phyloP scores from a whole-genome alignment of 2,329 filamentous ascomycete species.

The Talaromyces sp. region DNA sequence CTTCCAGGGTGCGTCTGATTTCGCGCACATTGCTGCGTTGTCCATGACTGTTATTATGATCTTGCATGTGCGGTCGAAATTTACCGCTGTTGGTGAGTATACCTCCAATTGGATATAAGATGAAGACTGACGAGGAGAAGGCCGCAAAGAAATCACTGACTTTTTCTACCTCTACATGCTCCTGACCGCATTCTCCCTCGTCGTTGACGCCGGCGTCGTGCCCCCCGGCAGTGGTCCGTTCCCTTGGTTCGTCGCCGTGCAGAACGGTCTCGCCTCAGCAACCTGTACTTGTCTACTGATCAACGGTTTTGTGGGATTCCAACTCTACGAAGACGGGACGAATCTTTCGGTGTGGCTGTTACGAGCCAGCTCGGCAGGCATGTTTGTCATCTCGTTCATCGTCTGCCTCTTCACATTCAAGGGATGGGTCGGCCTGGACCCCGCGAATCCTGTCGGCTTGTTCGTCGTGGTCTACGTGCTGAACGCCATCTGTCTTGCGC shows the following conservation, averaged over 20 bases:
- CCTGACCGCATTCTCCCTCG: conserved; percentile 80
- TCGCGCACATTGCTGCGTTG: conserved; percentile 86
- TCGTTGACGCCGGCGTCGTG: conserved; percentile 89
- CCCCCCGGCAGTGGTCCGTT: conserved; percentile 77
- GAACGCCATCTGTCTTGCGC: conserved; percentile 78
- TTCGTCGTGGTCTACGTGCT: conserved; percentile 91
- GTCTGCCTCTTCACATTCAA: conserved; percentile 92
- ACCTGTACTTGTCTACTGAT: conserved; percentile 86
- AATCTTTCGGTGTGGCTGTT: conserved; percentile 90
- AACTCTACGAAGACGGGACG: conserved; percentile 96
- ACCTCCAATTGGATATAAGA: neutral
- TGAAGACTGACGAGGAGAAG: conserved; percentile 35
- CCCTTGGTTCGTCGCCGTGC: conserved; percentile 85
- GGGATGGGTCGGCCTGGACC: conserved; percentile 78
- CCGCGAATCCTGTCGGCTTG: conserved; percentile 80
- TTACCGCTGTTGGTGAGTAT: conserved; percentile 85
- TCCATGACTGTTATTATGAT: conserved; percentile 97
- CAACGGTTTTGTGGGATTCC: conserved; percentile 97
- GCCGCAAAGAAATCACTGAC: conserved; percentile 69
- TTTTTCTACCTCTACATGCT: conserved; percentile 98
- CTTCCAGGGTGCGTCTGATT: conserved; percentile 86
- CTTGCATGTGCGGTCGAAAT: conserved; percentile 92
- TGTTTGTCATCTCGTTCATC: conserved; percentile 83
- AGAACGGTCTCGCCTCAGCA: conserved; percentile 80
- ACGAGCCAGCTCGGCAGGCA: conserved; percentile 69